Conservation (phyloP, 768 basidiomycete species). For the Podaxis mareebaensis region DNA sequence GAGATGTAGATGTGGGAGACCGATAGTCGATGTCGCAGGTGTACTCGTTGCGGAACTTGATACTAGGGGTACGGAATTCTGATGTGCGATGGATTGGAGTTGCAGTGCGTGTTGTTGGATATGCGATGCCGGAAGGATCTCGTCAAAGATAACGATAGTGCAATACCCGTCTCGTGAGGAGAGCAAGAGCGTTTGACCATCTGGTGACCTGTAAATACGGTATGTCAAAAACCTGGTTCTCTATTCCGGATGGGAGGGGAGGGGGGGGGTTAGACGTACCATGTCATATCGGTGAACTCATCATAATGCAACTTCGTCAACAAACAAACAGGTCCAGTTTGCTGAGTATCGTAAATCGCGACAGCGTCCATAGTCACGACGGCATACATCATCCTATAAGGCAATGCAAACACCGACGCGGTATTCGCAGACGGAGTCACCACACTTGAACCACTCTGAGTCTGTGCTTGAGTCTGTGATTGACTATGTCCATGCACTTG, state of each 20-base stretch:
- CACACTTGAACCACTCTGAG: conserved; percentile 22
- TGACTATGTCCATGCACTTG: neutral
- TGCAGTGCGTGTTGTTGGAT: conserved; percentile 92
- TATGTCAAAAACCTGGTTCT: conserved; percentile 10
- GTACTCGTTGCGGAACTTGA: conserved; percentile 35
- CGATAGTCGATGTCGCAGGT: conserved; percentile 25
- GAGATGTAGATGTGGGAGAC: conserved; percentile 14
- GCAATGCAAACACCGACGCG: conserved; percentile 80
- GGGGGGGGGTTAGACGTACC: conserved; percentile 51
- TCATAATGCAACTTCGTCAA: conserved; percentile 96
- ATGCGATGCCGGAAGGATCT: conserved; percentile 84
- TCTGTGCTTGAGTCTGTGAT: conserved; percentile 9
- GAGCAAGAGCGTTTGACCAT: conserved; percentile 90
- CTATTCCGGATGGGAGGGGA: neutral
- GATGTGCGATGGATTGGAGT: conserved; percentile 87
- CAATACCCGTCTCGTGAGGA: conserved; percentile 97
- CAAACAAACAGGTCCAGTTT: conserved; percentile 87
- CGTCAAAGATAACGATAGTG: conserved; percentile 92
- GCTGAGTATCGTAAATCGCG: conserved; percentile 95
- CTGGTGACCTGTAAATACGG: conserved; percentile 73
- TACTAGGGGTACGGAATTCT: conserved; percentile 66
- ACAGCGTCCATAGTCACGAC: conserved; percentile 97
- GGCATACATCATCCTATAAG: conserved; percentile 93
- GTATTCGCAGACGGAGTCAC: conserved; percentile 27
- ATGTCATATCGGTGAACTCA: conserved; percentile 95